Percentiles rank a stretch among this genome's conserved stretches.
Evolutionary conservation across 1,284 basidiomycete genomes (phyloP).

Genomic region (Moniliella sp.): DNA sequence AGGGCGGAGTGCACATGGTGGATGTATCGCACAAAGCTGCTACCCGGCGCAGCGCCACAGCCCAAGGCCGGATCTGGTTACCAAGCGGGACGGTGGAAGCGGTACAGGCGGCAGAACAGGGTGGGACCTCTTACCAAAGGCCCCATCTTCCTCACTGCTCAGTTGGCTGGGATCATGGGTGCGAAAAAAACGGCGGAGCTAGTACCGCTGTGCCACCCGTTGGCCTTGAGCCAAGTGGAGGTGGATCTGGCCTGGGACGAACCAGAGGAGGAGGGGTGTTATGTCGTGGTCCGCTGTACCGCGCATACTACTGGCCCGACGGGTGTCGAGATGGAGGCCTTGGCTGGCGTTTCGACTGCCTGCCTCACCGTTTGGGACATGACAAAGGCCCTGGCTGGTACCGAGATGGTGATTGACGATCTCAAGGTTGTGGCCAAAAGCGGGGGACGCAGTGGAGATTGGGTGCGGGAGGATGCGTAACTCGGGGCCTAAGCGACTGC

Average conservation of each 20-base stretch:
- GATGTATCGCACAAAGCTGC: conserved; percentile 48
- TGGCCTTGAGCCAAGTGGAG: conserved; percentile 49
- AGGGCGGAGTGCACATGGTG: conserved; percentile 52
- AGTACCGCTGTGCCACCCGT: conserved; percentile 34
- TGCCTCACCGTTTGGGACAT: conserved; percentile 73
- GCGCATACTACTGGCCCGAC: conserved; percentile 11
- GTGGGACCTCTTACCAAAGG: conserved; percentile 32
- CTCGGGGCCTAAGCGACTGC: too few species aligned
- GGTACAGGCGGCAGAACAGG: too few species aligned
- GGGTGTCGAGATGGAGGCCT: conserved; percentile 84
- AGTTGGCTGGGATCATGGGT: conserved; percentile 64
- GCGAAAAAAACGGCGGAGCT: conserved; percentile 58
- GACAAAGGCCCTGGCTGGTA: conserved; percentile 65
- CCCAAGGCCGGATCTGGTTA: conserved; percentile 52
- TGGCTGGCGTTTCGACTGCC: conserved; percentile 60
- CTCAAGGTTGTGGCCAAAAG: conserved; percentile 49
- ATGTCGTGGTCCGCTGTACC: conserved; percentile 11
- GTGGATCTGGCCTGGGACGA: conserved; percentile 40
- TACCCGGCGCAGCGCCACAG: conserved; percentile 53
- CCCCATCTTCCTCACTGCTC: conserved; percentile 44
- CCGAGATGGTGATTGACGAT: conserved; percentile 47
- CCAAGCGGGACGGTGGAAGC: conserved; percentile 44
- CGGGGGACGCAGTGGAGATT: conserved; percentile 50
- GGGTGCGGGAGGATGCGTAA: conserved; percentile 8
- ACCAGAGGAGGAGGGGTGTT: conserved; percentile 2